Evolutionary conservation across 1,284 basidiomycete species (phyloP).

Genomic region (Pseudozyma sp.): DNA sequence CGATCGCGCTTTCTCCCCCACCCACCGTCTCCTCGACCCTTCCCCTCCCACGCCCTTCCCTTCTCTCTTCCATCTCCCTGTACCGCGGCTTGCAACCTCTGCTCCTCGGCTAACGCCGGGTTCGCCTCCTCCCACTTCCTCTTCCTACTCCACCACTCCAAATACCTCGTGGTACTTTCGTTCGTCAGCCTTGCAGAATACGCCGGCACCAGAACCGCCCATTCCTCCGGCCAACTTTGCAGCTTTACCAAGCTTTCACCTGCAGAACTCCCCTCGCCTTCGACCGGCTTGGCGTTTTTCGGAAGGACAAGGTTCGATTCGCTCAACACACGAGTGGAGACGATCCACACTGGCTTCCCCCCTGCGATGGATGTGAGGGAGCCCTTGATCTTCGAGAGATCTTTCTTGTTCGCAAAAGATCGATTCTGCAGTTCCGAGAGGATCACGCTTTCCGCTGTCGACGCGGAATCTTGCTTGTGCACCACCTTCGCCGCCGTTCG

Average conservation of each 20-base stretch:
- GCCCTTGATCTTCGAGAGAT: not conserved
- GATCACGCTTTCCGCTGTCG: not conserved
- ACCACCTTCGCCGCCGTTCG: not conserved
- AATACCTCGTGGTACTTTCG: conserved; percentile 35
- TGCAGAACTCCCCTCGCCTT: no score
- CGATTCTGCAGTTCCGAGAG: conserved; percentile 13
- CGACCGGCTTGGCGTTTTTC: not conserved
- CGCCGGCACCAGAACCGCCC: conserved; percentile 23
- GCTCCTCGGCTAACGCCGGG: conserved; percentile 14
- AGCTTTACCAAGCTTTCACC: not conserved
- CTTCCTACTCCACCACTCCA: conserved; percentile 44
- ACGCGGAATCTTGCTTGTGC: conserved; percentile 3
- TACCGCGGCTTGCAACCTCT: not conserved
- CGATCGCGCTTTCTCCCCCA: not conserved
- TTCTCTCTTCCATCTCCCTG: not conserved
- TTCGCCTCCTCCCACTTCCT: conserved; percentile 33
- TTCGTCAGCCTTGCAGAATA: conserved; percentile 37
- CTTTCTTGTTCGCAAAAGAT: conserved; percentile 12
- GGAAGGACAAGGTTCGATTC: not conserved
- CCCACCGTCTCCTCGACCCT: not conserved
- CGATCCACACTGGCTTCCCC: not conserved
- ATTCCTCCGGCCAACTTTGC: conserved; percentile 5
- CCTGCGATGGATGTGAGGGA: not conserved
- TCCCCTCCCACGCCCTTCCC: not conserved
- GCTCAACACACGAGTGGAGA: not conserved